These are phyloP conservation scores for Saccharomyces pastorianus DNA, from an alignment of 1,139 yeast species.

Conservation along the genomic window DNA sequence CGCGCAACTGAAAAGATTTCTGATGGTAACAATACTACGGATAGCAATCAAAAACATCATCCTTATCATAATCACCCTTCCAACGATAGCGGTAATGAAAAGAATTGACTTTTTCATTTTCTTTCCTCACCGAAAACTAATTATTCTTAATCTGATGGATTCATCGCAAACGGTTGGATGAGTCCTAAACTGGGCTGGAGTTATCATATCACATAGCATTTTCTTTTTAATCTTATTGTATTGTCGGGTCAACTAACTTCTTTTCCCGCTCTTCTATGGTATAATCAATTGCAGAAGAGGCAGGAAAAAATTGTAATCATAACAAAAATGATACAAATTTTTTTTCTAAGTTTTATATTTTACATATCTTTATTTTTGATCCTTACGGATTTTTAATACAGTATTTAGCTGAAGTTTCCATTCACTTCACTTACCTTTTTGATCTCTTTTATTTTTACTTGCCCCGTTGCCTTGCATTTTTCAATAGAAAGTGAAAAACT, in stretches of 20 bases:
- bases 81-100: neutral
- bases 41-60: neutral
- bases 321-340: neutral
- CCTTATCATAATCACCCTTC: slow-evolving; percentile 1
- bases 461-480: neutral
- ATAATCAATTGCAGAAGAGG: neutral
- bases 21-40: slow-evolving; percentile 3
- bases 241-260: neutral
- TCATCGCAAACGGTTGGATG: neutral
- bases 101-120: neutral
- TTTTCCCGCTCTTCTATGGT: neutral
- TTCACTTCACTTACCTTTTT: neutral
- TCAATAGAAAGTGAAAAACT: neutral
- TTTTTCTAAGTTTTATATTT: neutral
- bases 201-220: neutral
- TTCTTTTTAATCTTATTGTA: neutral
- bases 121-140: neutral
- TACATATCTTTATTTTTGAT: neutral
- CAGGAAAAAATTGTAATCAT: neutral
- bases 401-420: neutral
- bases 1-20: slow-evolving; percentile 38
- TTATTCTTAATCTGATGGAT: neutral
- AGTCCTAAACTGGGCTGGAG: neutral
- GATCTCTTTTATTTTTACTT: neutral
- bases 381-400: neutral